Evolutionary conservation across 257 asterid species (phyloP).

Genomic region (Solanum pinnatisectum): DNA sequence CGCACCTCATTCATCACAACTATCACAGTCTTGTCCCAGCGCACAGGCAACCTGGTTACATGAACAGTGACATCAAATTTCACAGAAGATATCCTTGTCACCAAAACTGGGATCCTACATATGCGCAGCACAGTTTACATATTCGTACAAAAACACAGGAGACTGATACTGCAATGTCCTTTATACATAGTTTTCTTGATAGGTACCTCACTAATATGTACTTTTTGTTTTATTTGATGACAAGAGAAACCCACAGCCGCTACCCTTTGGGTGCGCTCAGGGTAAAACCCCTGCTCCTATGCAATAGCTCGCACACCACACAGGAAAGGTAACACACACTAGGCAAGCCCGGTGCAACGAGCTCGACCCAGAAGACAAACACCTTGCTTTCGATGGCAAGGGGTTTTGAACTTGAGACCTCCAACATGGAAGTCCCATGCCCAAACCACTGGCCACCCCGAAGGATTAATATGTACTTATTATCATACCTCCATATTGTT

Average conservation of each 20-base stretch:
- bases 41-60: slow-evolving; percentile 77
- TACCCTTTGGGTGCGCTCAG: no score
- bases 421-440: no score
- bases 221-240: no score
- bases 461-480: not conserved
- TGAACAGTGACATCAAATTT: not conserved
- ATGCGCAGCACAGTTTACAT: not conserved
- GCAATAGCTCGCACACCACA: no score
- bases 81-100: not conserved
- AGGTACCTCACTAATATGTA: not conserved
- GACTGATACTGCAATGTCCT: not conserved
- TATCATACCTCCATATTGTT: not conserved
- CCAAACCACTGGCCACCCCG: no score
- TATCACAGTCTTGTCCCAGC: slow-evolving; percentile 84
- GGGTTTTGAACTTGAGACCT: no score
- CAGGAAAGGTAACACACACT: no score
- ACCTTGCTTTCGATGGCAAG: no score
- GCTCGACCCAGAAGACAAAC: no score
- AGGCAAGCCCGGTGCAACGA: no score
- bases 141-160: not conserved
- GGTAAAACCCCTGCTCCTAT: no score
- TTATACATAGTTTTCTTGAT: not conserved
- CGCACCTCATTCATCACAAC: slow-evolving; percentile 98
- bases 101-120: not conserved
- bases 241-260: no score